Base-by-base conservation (phyloP, 345 rosid genomes). In the Linum usitatissimum region DNA sequence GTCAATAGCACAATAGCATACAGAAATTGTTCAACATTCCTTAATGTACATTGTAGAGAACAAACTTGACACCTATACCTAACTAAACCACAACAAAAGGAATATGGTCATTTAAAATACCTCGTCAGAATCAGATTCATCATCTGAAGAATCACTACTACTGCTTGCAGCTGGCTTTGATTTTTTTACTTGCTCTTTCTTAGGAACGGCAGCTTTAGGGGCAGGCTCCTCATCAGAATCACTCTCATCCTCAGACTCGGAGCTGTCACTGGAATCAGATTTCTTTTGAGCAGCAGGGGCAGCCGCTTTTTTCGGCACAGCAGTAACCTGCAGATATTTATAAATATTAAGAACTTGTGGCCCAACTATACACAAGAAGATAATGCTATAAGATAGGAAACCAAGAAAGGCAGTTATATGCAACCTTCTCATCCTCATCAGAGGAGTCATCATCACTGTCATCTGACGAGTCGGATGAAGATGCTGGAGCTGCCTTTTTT, bases 211-310 rank as follows among this genome's bases (percentile, higher is more conserved):
- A 36, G 34, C 59, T 61, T 78, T 68, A 6, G 68, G 36, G 18
- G 68, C n/a, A 53, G 71, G 69, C 14, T 73, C 68, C 15, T 64
- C 71, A 31, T 62, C 65, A 6, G 63, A 64, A 48, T 65, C 65
- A 20, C 63, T 70, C 53, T 70, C 65, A 20, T 59, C 66, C 53
- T 70, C 76, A 13, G 51, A 45, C 51, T 79, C 82, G 59, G 79
- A 75, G 55, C 69, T 64, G 36, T 79, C 82, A 63, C 65, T 75
- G 17, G 72, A 64, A 21, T 75, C 70, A 12, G 40, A 53, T 53
- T 71, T 68, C 65, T 71, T 71, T 13, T 38, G 42, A 49, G 45
- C 23, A 2, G 36, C 64, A 62, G 60, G 18, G 9, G n/a, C 34
- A 30, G 62, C 17, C 67, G 12, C 64, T 30, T 63, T 71, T 61